Evolutionary conservation across 2,329 filamentous ascomycete species (phyloP).

Genomic region (Calonectria hawksworthii): DNA sequence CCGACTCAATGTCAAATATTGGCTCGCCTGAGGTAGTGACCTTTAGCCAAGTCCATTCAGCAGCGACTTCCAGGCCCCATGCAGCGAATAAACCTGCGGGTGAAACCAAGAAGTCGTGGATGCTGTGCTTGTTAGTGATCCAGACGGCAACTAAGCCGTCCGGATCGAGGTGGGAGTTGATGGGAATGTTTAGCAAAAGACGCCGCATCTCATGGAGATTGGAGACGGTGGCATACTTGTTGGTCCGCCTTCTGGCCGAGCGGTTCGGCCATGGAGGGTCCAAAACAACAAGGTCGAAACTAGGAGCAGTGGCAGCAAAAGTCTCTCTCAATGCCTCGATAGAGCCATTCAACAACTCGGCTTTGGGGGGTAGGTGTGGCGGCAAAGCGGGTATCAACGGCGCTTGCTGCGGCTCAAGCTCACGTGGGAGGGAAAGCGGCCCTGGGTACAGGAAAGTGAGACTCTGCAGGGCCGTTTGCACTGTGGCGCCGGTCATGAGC

Average conservation of each 20-base stretch:
- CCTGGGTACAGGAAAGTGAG: slow-evolving; percentile 54
- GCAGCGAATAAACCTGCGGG: slow-evolving; percentile 70
- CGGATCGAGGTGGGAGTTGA: slow-evolving; percentile 66
- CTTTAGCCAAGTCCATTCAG: slow-evolving; percentile 87
- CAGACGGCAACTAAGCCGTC: slow-evolving; percentile 78
- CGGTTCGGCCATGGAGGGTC: slow-evolving; percentile 89
- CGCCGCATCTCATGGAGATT: slow-evolving; percentile 60
- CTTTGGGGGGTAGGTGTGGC: slow-evolving; percentile 56
- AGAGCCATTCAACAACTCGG: slow-evolving; percentile 63
- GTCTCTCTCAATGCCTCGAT: slow-evolving; percentile 56
- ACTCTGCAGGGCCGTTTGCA: slow-evolving; percentile 59
- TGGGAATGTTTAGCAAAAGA: slow-evolving; percentile 68
- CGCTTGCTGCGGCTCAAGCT: slow-evolving; percentile 32
- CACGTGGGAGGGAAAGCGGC: slow-evolving; percentile 63
- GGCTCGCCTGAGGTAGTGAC: slow-evolving; percentile 75
- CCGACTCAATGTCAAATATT: slow-evolving; percentile 70
- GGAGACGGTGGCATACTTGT: slow-evolving; percentile 63
- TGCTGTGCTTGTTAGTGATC: slow-evolving; percentile 80
- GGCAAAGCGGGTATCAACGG: slow-evolving; percentile 23
- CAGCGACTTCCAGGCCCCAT: slow-evolving; percentile 75
- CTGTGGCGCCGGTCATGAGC: slow-evolving; percentile 65
- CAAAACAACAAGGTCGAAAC: slow-evolving; percentile 78
- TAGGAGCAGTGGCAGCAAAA: slow-evolving; percentile 60
- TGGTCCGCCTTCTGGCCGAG: slow-evolving; percentile 74
- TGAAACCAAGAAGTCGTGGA: slow-evolving; percentile 67